phyloP scores from a whole-genome alignment of 2,329 filamentous ascomycete genomes.

The Pseudonectria foliicola region DNA sequence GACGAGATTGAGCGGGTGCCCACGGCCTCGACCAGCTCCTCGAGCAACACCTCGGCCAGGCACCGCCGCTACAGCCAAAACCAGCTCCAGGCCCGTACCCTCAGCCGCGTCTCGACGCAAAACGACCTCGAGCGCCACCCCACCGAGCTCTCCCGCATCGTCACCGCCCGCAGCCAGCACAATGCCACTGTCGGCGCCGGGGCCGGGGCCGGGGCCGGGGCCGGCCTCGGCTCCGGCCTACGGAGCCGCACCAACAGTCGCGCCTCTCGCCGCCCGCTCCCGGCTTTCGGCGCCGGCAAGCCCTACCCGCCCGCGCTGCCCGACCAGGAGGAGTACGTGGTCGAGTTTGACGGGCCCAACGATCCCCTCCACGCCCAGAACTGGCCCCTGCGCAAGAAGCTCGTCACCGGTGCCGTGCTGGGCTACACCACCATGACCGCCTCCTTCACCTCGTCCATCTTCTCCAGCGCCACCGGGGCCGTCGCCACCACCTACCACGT shows the following conservation, averaged over 20 bases:
- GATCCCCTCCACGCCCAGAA: conserved; percentile 85
- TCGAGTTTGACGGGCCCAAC: conserved; percentile 76
- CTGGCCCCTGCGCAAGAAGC: conserved; percentile 74
- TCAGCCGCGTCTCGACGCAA: conserved; percentile 58
- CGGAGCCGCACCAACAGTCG: conserved; percentile 33
- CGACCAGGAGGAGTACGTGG: conserved; percentile 68
- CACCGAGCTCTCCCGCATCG: conserved; percentile 63
- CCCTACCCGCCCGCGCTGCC: conserved; percentile 64
- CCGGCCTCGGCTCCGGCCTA: too few relatives aligned
- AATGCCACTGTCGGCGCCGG: conserved; percentile 59
- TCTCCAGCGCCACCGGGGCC: conserved; percentile 56
- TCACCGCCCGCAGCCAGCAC: conserved; percentile 65
- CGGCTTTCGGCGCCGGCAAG: conserved; percentile 67
- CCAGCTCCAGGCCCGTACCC: conserved; percentile 31
- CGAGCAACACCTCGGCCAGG: conserved; percentile 32
- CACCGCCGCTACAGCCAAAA: conserved; percentile 8
- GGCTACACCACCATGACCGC: conserved; percentile 67
- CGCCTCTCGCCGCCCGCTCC: conserved; percentile 52
- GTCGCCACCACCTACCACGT: conserved; percentile 55
- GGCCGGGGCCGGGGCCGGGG: too few relatives aligned
- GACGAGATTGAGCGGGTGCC: conserved; percentile 55
- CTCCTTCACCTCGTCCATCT: conserved; percentile 69
- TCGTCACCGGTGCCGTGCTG: conserved; percentile 59
- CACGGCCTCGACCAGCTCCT: conserved; percentile 43
- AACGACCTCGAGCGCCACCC: conserved; percentile 62